Percentiles rank a stretch among this genome's conserved stretches.
phyloP scores from a whole-genome alignment of 805 yeast genomes.

The Ogataea saltuana region DNA sequence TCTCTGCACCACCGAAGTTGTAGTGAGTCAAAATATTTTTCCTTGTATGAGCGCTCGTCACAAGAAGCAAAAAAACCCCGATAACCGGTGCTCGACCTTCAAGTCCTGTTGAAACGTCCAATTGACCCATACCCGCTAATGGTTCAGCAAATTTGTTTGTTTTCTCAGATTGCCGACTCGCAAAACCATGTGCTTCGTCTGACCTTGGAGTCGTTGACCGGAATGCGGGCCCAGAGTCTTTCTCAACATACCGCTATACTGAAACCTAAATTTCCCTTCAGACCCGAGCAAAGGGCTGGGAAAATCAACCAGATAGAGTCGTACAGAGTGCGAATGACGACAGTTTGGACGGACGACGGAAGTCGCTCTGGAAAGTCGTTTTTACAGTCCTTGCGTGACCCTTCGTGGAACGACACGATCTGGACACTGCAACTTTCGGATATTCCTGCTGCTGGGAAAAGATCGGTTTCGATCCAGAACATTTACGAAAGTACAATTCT shows the following conservation, averaged over 20 bases:
- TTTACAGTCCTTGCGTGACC: conserved; percentile 11
- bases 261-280: conserved; percentile 51
- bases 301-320: conserved; percentile 59
- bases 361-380: conserved; percentile 14
- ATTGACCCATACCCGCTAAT: conserved; percentile 28
- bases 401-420: conserved; percentile 30
- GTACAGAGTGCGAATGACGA: conserved; percentile 49
- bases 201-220: conserved; percentile 54
- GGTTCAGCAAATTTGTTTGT: conserved; percentile 57
- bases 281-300: conserved; percentile 55
- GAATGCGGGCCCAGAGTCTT: conserved; percentile 46
- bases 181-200: conserved; percentile 45
- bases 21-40: background rate
- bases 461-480: conserved; percentile 64
- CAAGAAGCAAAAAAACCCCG: too few relatives aligned
- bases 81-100: too few relatives aligned
- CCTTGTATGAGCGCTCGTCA: background rate
- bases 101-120: too few relatives aligned
- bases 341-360: conserved; percentile 42
- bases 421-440: conserved; percentile 72
- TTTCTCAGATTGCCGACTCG: conserved; percentile 44
- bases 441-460: conserved; percentile 75
- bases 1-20: background rate
- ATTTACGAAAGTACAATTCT: conserved; percentile 60
- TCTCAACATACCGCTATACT: conserved; percentile 51